phyloP scores from a whole-genome alignment of 2,329 filamentous ascomycete genomes.

The Hymenoscyphus scutula region DNA sequence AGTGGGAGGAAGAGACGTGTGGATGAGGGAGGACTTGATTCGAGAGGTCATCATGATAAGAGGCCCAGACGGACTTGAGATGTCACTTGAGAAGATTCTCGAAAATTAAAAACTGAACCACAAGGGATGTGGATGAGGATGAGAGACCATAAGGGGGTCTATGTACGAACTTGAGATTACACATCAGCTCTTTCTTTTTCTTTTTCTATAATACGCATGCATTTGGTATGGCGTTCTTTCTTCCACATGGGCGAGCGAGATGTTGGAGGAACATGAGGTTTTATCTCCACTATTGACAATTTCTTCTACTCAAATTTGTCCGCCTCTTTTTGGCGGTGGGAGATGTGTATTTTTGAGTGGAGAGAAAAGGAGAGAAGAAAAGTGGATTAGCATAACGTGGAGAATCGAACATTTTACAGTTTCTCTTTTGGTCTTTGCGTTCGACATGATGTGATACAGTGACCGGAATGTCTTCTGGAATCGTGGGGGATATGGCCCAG shows the following conservation, averaged over 20 bases:
- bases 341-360: neutral
- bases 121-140: neutral
- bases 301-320: neutral
- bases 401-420: neutral
- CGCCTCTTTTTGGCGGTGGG: neutral
- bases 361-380: neutral
- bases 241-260: neutral
- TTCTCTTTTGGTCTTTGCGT: too few relatives aligned
- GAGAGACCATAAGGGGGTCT: neutral
- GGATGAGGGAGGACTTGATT: slow-evolving; percentile 31
- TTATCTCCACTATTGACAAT: neutral
- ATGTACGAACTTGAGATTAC: slow-evolving; percentile 1
- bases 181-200: neutral
- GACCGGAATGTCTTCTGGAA: too few relatives aligned
- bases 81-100: neutral
- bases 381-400: slow-evolving; percentile 1
- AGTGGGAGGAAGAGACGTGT: slow-evolving; percentile 33
- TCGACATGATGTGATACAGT: too few relatives aligned
- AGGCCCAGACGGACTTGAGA: slow-evolving; percentile 26
- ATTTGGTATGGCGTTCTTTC: slow-evolving; percentile 1
- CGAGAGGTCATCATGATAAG: slow-evolving; percentile 36
- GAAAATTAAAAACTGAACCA: neutral
- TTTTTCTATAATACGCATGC: slow-evolving; percentile 3
- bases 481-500: too few relatives aligned
- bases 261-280: neutral